Evolutionary conservation across 106 monocot species (phyloP).

Genomic region (Cymbidium sinense): DNA sequence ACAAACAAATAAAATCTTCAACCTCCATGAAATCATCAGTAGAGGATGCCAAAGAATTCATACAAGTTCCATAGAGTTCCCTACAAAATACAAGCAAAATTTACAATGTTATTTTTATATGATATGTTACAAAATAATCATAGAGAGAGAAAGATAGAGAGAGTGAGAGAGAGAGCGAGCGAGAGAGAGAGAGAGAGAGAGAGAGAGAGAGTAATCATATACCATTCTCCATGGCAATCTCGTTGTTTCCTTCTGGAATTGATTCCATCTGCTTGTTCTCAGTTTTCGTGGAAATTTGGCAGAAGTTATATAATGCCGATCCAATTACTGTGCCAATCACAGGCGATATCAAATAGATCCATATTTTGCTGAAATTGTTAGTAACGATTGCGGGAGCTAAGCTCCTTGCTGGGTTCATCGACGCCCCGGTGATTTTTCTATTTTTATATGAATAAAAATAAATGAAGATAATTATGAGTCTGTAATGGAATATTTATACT

Average conservation of each 20-base stretch:
- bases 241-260: neutral
- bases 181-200: no score
- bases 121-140: neutral
- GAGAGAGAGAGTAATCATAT: neutral
- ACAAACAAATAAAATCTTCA: no score
- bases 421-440: conserved; percentile 33
- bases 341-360: conserved; percentile 27
- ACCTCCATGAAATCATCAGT: no score
- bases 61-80: neutral
- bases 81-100: neutral
- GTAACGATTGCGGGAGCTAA: conserved; percentile 21
- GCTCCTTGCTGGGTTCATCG: conserved; percentile 41
- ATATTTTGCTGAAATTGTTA: conserved; percentile 12
- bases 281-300: neutral
- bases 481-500: no score
- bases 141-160: no score
- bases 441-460: neutral
- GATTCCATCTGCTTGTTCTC: neutral
- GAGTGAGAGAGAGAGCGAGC: no score
- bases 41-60: neutral
- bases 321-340: conserved; percentile 16
- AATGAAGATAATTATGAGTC: neutral
- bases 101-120: neutral
- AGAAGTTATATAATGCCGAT: conserved; percentile 12
- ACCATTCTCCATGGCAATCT: neutral